These are phyloP conservation scores for Colletotrichum tabaci DNA, from an alignment of 2,329 filamentous ascomycete genomes.

Conservation along the genomic window DNA sequence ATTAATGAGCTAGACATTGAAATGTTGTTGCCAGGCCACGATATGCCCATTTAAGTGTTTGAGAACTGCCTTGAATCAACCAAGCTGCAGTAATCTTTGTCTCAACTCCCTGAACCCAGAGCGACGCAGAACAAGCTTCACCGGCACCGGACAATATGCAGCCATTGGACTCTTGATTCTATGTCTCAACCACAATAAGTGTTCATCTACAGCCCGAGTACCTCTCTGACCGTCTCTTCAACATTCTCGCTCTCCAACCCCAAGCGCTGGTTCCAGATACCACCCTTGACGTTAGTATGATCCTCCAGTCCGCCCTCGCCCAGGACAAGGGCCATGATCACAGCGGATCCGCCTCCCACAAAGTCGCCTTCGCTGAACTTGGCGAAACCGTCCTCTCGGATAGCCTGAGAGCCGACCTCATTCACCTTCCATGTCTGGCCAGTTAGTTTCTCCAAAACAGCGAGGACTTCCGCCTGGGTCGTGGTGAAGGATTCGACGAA, in stretches of 20 bases:
- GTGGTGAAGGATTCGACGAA: constrained; percentile 60
- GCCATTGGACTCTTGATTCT: no score
- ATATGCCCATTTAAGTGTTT: no score
- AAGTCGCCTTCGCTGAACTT: background rate
- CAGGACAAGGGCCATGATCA: constrained; percentile 21
- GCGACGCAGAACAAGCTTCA: no score
- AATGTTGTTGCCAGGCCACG: no score
- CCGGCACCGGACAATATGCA: no score
- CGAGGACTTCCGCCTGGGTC: constrained; percentile 64
- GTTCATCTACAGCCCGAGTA: background rate
- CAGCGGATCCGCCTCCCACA: background rate
- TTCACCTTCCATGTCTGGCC: constrained; percentile 9
- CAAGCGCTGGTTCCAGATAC: background rate
- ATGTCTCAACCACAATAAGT: no score
- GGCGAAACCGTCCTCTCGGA: background rate
- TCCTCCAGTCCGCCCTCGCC: constrained; percentile 18
- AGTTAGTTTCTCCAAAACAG: background rate
- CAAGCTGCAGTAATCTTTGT: no score
- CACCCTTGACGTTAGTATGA: constrained; percentile 10
- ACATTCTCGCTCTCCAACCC: background rate
- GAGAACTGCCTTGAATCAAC: no score
- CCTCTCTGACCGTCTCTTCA: background rate
- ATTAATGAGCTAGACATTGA: no score
- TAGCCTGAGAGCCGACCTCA: background rate
- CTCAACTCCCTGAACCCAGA: no score